Conservation (phyloP, 2,329 filamentous ascomycete species). For the Berkeleyomyces rouxiae region DNA sequence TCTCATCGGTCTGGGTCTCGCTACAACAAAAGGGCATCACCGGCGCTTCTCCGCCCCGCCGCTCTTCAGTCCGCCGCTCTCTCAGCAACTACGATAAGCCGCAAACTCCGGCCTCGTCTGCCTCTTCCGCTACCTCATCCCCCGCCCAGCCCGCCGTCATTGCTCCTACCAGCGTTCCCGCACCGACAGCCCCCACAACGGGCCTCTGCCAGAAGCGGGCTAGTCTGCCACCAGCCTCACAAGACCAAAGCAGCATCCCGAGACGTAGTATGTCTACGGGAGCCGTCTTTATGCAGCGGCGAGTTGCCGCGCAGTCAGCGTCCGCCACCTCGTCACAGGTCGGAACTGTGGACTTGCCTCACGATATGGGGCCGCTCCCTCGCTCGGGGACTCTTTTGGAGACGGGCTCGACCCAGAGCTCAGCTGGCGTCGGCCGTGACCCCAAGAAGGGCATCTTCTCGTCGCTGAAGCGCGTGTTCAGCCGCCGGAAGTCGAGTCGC, state of each 20-base stretch:
- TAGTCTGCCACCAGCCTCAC: not conserved
- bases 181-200: not conserved
- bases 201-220: constrained; percentile 1
- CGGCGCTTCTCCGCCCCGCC: constrained; percentile 2
- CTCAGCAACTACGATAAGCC: constrained; percentile 2
- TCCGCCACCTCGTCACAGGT: not conserved
- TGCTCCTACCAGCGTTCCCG: not conserved
- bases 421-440: not conserved
- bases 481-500: constrained; percentile 4
- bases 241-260: constrained; percentile 9
- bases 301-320: constrained; percentile 1
- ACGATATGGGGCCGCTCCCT: not conserved
- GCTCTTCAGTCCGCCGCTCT: constrained; percentile 2
- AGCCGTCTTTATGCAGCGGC: constrained; percentile 17
- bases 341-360: not conserved
- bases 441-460: constrained; percentile 13
- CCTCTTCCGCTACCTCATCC: not conserved
- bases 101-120: not conserved
- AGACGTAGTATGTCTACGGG: constrained; percentile 17
- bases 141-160: not conserved
- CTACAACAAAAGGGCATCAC: constrained; percentile 16
- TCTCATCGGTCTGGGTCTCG: constrained; percentile 18
- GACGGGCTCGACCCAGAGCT: not conserved
- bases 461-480: constrained; percentile 13
- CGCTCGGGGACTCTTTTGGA: not conserved